Conservation (phyloP, 306 rosid genomes). For the Delonix regia region DNA sequence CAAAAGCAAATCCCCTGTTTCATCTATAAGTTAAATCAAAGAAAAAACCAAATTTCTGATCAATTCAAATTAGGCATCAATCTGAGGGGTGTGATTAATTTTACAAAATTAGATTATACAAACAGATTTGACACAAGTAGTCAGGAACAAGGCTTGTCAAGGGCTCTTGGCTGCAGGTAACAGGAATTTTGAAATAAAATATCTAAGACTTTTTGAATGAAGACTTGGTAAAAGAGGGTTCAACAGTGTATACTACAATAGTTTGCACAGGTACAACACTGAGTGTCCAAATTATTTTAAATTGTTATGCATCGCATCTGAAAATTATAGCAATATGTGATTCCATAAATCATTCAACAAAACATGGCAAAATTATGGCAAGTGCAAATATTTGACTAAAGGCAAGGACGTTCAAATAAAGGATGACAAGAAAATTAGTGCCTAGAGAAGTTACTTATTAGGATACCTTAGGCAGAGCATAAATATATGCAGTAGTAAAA, state of each 20-base stretch:
- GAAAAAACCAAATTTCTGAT: neutral
- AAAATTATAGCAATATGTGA: conserved; percentile 6
- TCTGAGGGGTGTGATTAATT: neutral
- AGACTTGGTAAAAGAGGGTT: neutral
- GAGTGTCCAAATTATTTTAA: conserved; percentile 13
- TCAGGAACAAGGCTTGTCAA: neutral
- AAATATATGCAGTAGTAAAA: conserved; percentile 26
- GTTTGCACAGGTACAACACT: neutral
- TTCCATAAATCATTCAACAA: neutral
- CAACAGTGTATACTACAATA: neutral
- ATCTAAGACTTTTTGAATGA: neutral
- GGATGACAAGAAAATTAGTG: neutral
- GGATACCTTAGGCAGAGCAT: neutral
- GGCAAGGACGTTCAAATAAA: neutral
- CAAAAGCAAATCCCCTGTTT: neutral
- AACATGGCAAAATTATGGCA: neutral
- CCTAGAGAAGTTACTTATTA: neutral
- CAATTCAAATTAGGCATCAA: conserved; percentile 5
- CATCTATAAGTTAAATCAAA: neutral
- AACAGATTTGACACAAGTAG: neutral
- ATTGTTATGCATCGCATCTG: neutral
- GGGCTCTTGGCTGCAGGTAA: neutral
- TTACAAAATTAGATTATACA: neutral
- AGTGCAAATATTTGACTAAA: neutral
- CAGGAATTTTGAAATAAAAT: neutral